These are phyloP conservation scores for Teratosphaeria viscida DNA, from an alignment of 2,329 filamentous ascomycete species.

Conservation along the genomic window DNA sequence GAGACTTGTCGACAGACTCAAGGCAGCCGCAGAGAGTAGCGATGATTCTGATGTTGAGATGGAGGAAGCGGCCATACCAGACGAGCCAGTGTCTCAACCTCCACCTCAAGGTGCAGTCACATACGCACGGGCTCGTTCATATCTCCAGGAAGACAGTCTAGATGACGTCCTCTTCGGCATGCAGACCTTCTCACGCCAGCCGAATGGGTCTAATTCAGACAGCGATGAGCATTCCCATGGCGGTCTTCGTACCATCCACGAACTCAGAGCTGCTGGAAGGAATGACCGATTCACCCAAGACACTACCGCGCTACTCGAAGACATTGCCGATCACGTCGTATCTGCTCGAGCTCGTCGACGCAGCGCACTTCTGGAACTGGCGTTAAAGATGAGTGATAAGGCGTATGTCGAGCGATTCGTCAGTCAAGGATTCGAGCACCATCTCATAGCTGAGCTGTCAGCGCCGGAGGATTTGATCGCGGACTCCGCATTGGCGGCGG, in stretches of 20 bases:
- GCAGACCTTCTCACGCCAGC: constrained; percentile 2
- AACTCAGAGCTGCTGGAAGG: constrained; percentile 48
- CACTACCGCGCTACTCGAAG: constrained; percentile 47
- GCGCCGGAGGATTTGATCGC: constrained; percentile 32
- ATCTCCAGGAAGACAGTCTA: constrained; percentile 40
- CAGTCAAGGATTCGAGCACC: constrained; percentile 60
- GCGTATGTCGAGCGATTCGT: constrained; percentile 60
- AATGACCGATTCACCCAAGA: constrained; percentile 48
- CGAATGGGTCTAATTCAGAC: background rate
- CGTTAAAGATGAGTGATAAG: constrained; percentile 45
- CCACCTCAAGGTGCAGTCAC: constrained; percentile 36
- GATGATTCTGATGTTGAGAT: constrained; percentile 13
- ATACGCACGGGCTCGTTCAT: constrained; percentile 50
- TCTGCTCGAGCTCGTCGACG: constrained; percentile 39
- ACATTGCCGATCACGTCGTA: constrained; percentile 40
- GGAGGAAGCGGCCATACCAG: constrained; percentile 3
- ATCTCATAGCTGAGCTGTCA: constrained; percentile 53
- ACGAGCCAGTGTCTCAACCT: background rate
- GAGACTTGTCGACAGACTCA: constrained; percentile 24
- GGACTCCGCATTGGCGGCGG: constrained; percentile 53
- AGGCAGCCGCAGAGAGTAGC: constrained; percentile 16
- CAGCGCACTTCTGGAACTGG: constrained; percentile 46
- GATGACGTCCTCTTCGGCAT: constrained; percentile 24
- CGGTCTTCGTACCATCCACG: constrained; percentile 48
- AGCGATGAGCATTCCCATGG: constrained; percentile 29